Percentiles rank a stretch among this genome's conserved stretches.
Conservation (phyloP, 176 grass and related monocot species). For the Eleusine coracana region DNA sequence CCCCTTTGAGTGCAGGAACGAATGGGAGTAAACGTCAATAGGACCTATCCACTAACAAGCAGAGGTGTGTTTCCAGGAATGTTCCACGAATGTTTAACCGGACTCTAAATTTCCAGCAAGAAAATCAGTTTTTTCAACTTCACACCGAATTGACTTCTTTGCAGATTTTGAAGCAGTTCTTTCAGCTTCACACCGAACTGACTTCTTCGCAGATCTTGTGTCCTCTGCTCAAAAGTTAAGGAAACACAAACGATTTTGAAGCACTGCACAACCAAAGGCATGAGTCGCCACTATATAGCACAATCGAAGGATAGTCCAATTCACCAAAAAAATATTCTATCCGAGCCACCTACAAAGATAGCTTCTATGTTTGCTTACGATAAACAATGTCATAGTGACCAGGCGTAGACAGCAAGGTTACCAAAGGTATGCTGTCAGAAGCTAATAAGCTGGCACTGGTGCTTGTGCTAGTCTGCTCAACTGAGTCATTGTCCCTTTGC, state of each 20-base stretch:
- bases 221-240: not conserved
- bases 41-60: not conserved
- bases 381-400: slow-evolving; percentile 27
- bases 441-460: not conserved
- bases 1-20: not conserved
- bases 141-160: not conserved
- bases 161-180: no score
- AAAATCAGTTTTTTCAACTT: not conserved
- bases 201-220: not conserved
- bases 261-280: not conserved
- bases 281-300: not conserved
- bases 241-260: not conserved
- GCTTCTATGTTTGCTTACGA: not conserved
- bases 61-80: not conserved
- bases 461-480: not conserved
- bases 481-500: not conserved
- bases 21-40: not conserved
- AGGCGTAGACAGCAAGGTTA: not conserved
- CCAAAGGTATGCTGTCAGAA: slow-evolving; percentile 12
- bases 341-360: not conserved
- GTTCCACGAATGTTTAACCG: not conserved
- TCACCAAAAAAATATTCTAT: not conserved
- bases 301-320: not conserved
- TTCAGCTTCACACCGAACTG: no score
- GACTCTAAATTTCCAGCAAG: not conserved